These are phyloP conservation scores for Casuarina equisetifolia DNA, from an alignment of 306 rosid species.

Conservation along the genomic window DNA sequence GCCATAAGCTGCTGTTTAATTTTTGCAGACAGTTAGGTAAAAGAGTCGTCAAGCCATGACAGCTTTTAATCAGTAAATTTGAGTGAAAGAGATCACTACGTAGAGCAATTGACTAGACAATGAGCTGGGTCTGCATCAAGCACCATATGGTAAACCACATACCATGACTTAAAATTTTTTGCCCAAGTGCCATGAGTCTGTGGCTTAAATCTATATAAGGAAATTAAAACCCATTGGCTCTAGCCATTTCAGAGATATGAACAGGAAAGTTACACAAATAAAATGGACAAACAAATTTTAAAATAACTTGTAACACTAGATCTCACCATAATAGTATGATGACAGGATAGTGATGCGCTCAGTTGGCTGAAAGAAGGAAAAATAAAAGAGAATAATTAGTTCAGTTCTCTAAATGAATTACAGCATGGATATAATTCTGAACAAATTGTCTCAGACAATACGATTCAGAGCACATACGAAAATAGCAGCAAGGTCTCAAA, in stretches of 20 bases:
- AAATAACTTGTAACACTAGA: conserved; percentile 11
- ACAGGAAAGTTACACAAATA: not conserved
- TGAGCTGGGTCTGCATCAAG: not conserved
- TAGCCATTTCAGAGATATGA: not conserved
- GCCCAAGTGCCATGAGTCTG: not conserved
- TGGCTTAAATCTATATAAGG: conserved; percentile 1
- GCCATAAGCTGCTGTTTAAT: not conserved
- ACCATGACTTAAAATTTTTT: not conserved
- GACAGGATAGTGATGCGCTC: conserved; percentile 86
- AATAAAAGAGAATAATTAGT: not conserved
- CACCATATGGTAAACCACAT: not conserved
- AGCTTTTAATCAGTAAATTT: not conserved
- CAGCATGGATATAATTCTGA: conserved; percentile 9
- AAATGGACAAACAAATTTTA: not conserved
- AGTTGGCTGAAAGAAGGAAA: conserved; percentile 58
- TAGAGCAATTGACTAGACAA: not conserved
- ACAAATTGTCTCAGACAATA: conserved; percentile 3
- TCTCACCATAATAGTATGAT: conserved; percentile 87
- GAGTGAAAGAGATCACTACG: not conserved
- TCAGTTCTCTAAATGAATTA: conserved; percentile 16
- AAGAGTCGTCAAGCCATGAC: not conserved
- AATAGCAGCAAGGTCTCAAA: not conserved
- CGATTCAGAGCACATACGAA: not conserved
- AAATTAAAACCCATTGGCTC: not conserved
- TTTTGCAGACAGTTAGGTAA: not conserved